Base-by-base conservation (phyloP, 768 basidiomycete genomes). In the Calocybe gangraenosa region DNA sequence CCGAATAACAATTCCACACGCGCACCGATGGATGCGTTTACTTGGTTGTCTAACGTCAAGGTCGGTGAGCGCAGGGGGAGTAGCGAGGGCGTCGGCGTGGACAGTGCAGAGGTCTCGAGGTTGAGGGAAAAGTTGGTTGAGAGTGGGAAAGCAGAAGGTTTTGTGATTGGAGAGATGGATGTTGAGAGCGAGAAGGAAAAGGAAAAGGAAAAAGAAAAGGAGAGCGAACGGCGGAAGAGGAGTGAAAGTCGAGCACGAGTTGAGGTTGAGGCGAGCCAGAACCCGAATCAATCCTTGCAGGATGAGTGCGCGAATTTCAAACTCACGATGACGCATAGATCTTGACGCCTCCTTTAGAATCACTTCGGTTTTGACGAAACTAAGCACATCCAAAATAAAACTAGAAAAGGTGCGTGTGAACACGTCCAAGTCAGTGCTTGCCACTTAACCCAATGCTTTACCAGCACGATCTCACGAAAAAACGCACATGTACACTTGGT, bases 401-500 rank as follows among this genome's bases (percentile, higher is more conserved):
- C 79, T 94, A 9, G 93, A 95, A 59, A 92, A 90, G 74, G 90
- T 86, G 44, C 10, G 64, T 39, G 17, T 14, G n/a, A n/a, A n/a
- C n/a, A n/a, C n/a, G 3, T 15, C 40, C 40, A 33, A 42, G 13
- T 33, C 30, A 35, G 30, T 23, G 46, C 23, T 35, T 34, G 13
- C n/a, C 14, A 37, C 23, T 41, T 55, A 13, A 23, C 33, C 9
- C 23, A 52, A 46, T 5, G 53, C 22, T 39, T n/a, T n/a, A n/a
- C 2, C 51, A 86, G 83, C 78, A 80, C 36, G 85, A 87, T 44
- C 66, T 87, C 31, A 70, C 73, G 7, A 87, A 85, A 59, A 81
- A 76, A 54, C 80, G 91, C 8, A 85, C 81, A 11, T 89, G 90
- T 54, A 92, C 91, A 1, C 72, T 96, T 37, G 88, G 91, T 3